Percentiles rank a stretch among this genome's conserved stretches.
Evolutionary conservation across 2,329 filamentous ascomycete genomes (phyloP).

Genomic region (Phaeosphaeriaceae sp.): DNA sequence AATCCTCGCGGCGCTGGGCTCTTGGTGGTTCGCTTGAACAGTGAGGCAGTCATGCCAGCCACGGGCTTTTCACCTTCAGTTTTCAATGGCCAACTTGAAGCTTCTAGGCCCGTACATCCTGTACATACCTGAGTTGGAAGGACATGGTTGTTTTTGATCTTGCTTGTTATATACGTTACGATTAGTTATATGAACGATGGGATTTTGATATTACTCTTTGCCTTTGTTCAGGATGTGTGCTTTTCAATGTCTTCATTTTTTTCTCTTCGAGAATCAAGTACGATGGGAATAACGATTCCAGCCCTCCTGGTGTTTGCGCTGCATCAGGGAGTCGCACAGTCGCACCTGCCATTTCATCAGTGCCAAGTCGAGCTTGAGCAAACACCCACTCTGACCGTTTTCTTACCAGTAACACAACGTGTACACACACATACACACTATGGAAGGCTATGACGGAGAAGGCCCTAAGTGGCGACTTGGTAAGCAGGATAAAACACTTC

Average conservation of each 20-base stretch:
- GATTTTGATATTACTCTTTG: neutral
- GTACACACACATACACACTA: neutral
- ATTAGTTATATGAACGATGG: no score
- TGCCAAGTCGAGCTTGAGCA: conserved; percentile 1
- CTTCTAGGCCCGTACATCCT: no score
- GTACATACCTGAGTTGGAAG: no score
- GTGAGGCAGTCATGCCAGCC: neutral
- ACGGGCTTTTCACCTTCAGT: no score
- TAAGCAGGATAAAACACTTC: neutral
- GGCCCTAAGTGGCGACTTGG: conserved; percentile 24
- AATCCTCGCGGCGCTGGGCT: conserved; percentile 7
- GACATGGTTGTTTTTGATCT: no score
- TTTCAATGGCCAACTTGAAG: no score
- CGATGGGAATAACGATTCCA: no score
- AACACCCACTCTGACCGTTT: neutral
- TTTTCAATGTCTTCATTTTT: no score
- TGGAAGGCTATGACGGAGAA: conserved; percentile 3
- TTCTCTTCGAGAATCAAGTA: no score
- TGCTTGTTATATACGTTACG: no score
- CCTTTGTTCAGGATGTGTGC: neutral
- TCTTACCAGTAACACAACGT: neutral
- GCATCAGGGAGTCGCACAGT: neutral
- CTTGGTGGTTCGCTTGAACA: conserved; percentile 1
- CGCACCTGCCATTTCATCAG: neutral
- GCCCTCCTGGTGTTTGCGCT: neutral